Conservation (phyloP, 805 yeast species). For the Saturnispora sanitii region DNA sequence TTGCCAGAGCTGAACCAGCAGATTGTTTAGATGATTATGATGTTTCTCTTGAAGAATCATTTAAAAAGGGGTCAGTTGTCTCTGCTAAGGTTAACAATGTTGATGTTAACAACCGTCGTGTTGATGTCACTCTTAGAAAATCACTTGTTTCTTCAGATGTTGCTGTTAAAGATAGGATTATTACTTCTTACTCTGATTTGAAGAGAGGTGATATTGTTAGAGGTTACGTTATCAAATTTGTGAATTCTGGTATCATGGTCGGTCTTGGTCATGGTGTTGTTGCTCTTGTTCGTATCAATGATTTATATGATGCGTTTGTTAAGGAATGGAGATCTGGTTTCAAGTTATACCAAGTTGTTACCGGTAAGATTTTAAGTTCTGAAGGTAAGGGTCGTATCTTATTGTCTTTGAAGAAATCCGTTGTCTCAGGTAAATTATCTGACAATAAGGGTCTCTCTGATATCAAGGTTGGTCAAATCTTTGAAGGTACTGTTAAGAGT, state of each 20-base stretch:
- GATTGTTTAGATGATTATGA: constrained; percentile 70
- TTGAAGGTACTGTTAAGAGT: constrained; percentile 67
- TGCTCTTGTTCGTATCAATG: constrained; percentile 74
- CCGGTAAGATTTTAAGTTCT: constrained; percentile 61
- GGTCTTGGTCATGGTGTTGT: constrained; percentile 58
- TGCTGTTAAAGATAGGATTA: constrained; percentile 40
- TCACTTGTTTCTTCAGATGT: constrained; percentile 8
- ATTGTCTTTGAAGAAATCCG: constrained; percentile 73
- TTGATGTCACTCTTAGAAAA: constrained; percentile 57
- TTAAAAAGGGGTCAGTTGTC: constrained; percentile 41
- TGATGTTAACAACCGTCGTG: constrained; percentile 39
- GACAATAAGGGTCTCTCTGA: constrained; percentile 55
- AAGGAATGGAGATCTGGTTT: constrained; percentile 83
- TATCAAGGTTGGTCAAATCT: constrained; percentile 56
- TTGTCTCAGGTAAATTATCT: constrained; percentile 59
- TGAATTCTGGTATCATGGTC: constrained; percentile 70
- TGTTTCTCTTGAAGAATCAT: constrained; percentile 39
- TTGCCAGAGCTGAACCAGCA: constrained; percentile 59
- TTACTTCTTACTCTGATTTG: constrained; percentile 43
- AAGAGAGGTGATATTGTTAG: constrained; percentile 62
- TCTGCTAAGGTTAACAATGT: constrained; percentile 44
- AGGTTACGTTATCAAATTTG: constrained; percentile 71
- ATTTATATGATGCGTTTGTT: constrained; percentile 70
- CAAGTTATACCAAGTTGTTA: constrained; percentile 60
- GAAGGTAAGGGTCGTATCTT: constrained; percentile 55